These are phyloP conservation scores for Aureobasidium melanogenum DNA, from an alignment of 2,329 filamentous ascomycete species.

Conservation along the genomic window DNA sequence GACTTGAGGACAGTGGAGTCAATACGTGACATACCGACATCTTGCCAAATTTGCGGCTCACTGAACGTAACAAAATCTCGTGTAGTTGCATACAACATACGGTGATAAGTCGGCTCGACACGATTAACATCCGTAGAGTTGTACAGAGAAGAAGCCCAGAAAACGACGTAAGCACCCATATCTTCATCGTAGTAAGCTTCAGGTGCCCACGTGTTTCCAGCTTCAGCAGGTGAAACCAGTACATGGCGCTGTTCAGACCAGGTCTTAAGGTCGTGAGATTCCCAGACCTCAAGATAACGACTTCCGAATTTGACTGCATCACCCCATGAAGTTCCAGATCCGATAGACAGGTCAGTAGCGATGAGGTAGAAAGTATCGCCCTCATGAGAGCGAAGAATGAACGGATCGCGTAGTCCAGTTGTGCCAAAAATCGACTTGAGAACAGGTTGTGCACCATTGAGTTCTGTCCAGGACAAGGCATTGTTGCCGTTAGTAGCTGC, in stretches of 20 bases:
- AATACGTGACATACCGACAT: constrained; percentile 43
- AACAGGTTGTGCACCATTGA: constrained; percentile 41
- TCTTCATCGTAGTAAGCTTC: constrained; percentile 43
- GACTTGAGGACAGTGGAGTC: constrained; percentile 44
- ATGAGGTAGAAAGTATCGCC: constrained; percentile 45
- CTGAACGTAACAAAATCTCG: constrained; percentile 44
- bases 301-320: constrained; percentile 40
- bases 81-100: constrained; percentile 46
- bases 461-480: constrained; percentile 42
- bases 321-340: constrained; percentile 45
- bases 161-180: constrained; percentile 35
- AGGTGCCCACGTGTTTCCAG: constrained; percentile 48
- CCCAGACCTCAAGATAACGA: constrained; percentile 46
- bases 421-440: constrained; percentile 41
- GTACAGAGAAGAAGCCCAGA: constrained; percentile 43
- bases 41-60: constrained; percentile 42
- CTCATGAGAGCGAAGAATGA: constrained; percentile 43
- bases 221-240: constrained; percentile 39
- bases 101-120: constrained; percentile 38
- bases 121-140: constrained; percentile 32
- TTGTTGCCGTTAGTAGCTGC: constrained; percentile 46
- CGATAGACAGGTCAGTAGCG: constrained; percentile 46
- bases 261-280: constrained; percentile 41
- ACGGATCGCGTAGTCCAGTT: constrained; percentile 44
- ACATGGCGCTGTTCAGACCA: constrained; percentile 45